Evolutionary conservation across 305 asterid species (phyloP).

Genomic region (Solanum hybrid): DNA sequence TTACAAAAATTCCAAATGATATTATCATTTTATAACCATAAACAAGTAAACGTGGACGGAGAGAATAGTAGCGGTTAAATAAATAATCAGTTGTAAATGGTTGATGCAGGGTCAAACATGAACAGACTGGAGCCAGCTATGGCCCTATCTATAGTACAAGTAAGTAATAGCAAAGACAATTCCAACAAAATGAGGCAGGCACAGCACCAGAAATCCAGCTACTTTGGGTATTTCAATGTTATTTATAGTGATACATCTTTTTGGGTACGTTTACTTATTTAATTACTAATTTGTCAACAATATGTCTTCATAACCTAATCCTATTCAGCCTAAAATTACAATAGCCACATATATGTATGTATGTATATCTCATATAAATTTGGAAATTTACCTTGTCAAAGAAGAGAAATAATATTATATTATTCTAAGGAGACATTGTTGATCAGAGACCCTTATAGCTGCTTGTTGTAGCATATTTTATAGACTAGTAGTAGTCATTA

Average conservation of each 20-base stretch:
- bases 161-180: neutral
- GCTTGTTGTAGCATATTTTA: neutral
- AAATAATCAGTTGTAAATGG: neutral
- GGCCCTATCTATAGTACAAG: neutral
- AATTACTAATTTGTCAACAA: neutral
- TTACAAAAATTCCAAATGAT: neutral
- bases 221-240: neutral
- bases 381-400: neutral
- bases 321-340: neutral
- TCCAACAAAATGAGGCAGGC: slow-evolving; percentile 1
- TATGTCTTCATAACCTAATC: neutral
- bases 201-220: neutral
- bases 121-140: neutral
- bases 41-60: no score
- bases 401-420: neutral
- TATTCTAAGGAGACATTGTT: neutral
- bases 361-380: neutral
- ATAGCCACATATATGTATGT: neutral
- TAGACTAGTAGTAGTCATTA: neutral
- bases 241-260: neutral
- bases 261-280: neutral
- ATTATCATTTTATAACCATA: no score
- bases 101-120: neutral
- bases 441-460: neutral
- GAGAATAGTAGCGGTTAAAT: neutral